Conservation (phyloP, 2,329 filamentous ascomycete species). For the Chaetoscypha palmicola region DNA sequence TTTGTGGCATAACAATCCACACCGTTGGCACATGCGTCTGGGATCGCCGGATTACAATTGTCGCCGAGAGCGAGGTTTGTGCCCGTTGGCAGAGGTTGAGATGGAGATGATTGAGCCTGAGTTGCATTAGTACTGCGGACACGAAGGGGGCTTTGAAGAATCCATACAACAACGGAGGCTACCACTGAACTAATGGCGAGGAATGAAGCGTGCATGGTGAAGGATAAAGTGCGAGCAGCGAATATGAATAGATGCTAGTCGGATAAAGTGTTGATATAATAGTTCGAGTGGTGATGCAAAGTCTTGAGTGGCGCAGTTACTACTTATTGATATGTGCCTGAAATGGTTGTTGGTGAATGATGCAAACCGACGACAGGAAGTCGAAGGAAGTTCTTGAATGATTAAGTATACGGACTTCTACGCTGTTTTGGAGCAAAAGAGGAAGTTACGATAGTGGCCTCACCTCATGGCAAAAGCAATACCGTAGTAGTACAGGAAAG, state of each 20-base stretch:
- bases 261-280: background rate
- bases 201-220: background rate
- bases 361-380: no score
- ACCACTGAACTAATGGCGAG: background rate
- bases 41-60: background rate
- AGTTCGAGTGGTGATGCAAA: background rate
- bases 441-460: background rate
- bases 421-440: background rate
- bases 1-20: constrained; percentile 14
- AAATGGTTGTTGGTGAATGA: background rate
- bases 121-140: background rate
- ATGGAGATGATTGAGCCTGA: background rate
- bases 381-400: no score
- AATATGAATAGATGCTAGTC: background rate
- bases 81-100: background rate
- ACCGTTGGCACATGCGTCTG: constrained; percentile 11
- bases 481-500: no score
- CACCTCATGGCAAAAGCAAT: no score
- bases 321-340: background rate
- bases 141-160: background rate
- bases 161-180: background rate
- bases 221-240: background rate
- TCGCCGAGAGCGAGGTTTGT: constrained; percentile 1
- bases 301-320: background rate
- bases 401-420: no score